Conservation (phyloP, 352 stramenopile genomes). For the Phytophthora agathidicida region DNA sequence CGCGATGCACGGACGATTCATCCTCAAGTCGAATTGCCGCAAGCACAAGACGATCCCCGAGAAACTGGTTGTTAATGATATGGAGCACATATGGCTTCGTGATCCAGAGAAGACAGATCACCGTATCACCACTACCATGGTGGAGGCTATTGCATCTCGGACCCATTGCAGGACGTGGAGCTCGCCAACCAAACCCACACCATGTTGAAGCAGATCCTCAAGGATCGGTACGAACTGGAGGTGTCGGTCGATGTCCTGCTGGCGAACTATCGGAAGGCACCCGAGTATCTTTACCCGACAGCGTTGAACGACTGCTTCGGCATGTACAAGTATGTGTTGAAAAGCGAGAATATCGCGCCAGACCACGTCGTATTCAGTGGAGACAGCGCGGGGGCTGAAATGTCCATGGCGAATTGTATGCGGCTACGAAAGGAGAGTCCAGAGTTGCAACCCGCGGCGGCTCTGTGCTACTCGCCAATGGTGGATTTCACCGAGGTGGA, state of each 20-base stretch:
- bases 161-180: constrained; percentile 36
- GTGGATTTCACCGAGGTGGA: constrained; percentile 27
- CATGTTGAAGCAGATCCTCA: constrained; percentile 25
- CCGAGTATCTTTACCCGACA: constrained; percentile 41
- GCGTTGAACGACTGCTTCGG: constrained; percentile 44
- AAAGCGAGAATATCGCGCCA: constrained; percentile 23
- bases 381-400: constrained; percentile 53
- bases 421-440: constrained; percentile 26
- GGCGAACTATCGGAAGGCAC: constrained; percentile 62
- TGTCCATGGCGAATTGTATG: constrained; percentile 40
- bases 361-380: constrained; percentile 44
- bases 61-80: constrained; percentile 32
- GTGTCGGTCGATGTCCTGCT: constrained; percentile 49
- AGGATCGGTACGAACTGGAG: constrained; percentile 15
- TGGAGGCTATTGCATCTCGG: constrained; percentile 44
- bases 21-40: constrained; percentile 27
- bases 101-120: constrained; percentile 25
- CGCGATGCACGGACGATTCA: constrained; percentile 27
- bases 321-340: constrained; percentile 51
- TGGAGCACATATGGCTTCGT: constrained; percentile 50
- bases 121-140: constrained; percentile 51
- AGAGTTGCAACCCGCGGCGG: constrained; percentile 21
- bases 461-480: constrained; percentile 31
- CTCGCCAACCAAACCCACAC: constrained; percentile 31
- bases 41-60: constrained; percentile 28